A percentile compares a stretch with the other conserved stretches of the same genome.
These are phyloP conservation scores for Gnaphalium uliginosum DNA, from an alignment of 129 eudicot genomes.

Conservation along the genomic window DNA sequence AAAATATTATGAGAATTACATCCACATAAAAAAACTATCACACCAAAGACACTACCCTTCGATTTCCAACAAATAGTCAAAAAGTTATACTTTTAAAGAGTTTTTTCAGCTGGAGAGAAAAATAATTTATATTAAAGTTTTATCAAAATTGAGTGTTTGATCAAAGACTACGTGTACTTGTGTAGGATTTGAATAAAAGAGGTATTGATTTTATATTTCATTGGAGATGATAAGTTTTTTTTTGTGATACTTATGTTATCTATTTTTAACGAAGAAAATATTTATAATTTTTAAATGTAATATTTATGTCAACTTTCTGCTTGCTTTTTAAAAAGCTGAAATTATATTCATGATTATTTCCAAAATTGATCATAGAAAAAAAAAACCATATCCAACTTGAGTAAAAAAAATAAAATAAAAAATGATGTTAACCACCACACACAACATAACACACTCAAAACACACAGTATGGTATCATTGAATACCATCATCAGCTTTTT, in stretches of 20 bases:
- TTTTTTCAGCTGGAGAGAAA: too few species aligned
- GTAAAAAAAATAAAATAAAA: not conserved
- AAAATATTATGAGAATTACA: too few species aligned
- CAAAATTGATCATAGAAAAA: conserved; percentile 21
- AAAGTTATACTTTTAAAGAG: too few species aligned
- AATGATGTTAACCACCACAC: conserved; percentile 31
- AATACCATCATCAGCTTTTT: conserved; percentile 40
- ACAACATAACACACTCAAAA: conserved; percentile 24
- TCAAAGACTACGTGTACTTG: too few species aligned
- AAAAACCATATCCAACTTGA: conserved; percentile 27
- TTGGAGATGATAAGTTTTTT: too few species aligned
- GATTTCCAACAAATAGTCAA: too few species aligned
- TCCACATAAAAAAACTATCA: too few species aligned
- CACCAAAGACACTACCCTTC: too few species aligned
- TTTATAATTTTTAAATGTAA: not conserved
- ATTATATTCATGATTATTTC: conserved; percentile 16
- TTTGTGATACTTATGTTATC: too few species aligned
- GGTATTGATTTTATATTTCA: too few species aligned
- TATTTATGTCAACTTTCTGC: conserved; percentile 11
- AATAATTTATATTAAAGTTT: too few species aligned
- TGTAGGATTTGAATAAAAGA: not conserved
- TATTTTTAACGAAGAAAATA: not conserved
- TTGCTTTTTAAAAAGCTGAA: conserved; percentile 31
- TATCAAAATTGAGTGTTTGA: too few species aligned
- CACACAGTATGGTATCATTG: conserved; percentile 41